Evolutionary conservation across 148 eudicot genomes (phyloP), one percentile per base, ranked within the genome.

Genomic region (Nyssa sinensis): DNA sequence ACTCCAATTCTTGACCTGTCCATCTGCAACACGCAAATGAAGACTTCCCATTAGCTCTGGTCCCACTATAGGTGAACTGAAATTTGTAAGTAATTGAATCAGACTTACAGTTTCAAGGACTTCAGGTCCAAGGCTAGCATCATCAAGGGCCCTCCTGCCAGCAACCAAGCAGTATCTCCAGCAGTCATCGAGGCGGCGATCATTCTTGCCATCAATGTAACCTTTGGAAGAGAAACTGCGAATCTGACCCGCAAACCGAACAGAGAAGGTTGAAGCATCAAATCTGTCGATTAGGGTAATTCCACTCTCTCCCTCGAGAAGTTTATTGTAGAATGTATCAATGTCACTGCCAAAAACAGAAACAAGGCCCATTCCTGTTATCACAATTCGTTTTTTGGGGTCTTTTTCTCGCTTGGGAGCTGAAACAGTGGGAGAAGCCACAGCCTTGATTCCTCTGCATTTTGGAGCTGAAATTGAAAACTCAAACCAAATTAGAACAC

Each of bases 111-210:
- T 84, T 41, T 79, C 70, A 17, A 81, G 87, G 27, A 72, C 76
- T 75, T 79, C 65, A n/a, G 84, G 79, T 12, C 85, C 83, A 11
- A 87, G 88, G 62, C 37, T 57, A 39, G 91, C 85, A 79, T 87
- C 84, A 1, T 71, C 83, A 61, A 87, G 90, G 25, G 88, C 90
- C 44, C 66, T 82, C 51, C 59, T 83, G 2, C 90, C 90, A 24
- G 90, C 90, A 72, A 87, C 88, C 58, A 85, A 66, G 63, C 86
- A 85, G 64, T 87, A 87, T 57, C 86, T 67, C 84, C 86, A 76
- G 75, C 83, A 77, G 55, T 83, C 83, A 69, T 87, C 88, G 6
- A 87, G 74, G 5, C 87, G 86, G 21, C 86, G 81, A 53, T 85
- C 88, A 68, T 85, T 87, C 76, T 85, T 85, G 25, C 86, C 86